Base-by-base conservation (phyloP, 345 rosid genomes). In the Barbarea vulgaris region DNA sequence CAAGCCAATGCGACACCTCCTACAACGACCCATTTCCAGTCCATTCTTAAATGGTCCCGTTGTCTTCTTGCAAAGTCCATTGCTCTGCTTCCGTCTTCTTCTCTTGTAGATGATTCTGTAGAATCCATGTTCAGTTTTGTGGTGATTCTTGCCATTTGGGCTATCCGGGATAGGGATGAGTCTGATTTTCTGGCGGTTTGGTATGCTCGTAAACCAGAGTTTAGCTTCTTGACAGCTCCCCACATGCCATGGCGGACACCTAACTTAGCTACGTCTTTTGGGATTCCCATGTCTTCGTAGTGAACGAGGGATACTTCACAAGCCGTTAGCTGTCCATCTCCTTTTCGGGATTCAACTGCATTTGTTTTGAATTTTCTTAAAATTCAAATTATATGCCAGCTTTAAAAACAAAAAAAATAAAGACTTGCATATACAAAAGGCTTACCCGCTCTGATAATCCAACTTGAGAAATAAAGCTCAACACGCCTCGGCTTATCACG, bases 221-320 rank as follows among this genome's bases (percentile, higher is more conserved):
- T 92, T 61, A 93, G 78, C 78, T 93, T 95, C 87, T 93, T 95
- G 37, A 95, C 91, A 0, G 97, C 86, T 69, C 98, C 97, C 99
- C 99, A 95, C 98, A 93, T 93, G 61, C 94, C 99, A 71, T 89
- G 99, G 3, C 99, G 93, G 28, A 95, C 79, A 9, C 93, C 99
- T 80, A 95, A 57, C 82, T 93, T 95, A 1, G 99, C 99, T 34
- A 95, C 97, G 9, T 95, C 99, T 86, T 88, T 90, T 25, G 99
- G 99, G 77, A 95, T 93, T 11, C 98, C 98, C 99, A 95, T 93
- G 79, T 95, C 99, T 80, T 95, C 99, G 5, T 83, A 86, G 71
- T 95, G 99, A 51, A 96, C 84, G 9, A 96, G 87, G 13, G 84
- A 79, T 15, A 96, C 97, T 86, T 93, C 98, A 69, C 97, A 93